Conservation (phyloP, 352 stramenopile genomes). For the Phytophthora pistaciae region DNA sequence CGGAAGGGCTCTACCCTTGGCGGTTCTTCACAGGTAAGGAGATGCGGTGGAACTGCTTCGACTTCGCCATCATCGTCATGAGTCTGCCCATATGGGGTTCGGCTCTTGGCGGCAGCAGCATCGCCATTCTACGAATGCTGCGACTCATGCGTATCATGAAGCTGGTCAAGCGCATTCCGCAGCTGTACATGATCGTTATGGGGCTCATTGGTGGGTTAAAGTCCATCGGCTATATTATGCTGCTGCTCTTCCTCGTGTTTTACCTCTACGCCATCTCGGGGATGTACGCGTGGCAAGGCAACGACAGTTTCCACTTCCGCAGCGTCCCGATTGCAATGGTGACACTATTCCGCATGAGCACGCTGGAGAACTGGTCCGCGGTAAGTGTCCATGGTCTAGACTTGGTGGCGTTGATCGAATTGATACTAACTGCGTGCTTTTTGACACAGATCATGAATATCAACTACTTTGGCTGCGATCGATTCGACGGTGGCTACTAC, state of each 20-base stretch:
- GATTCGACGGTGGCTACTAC: conserved; percentile 76
- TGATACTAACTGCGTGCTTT: neutral
- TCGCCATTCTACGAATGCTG: conserved; percentile 87
- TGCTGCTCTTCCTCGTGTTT: conserved; percentile 89
- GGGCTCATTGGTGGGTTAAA: conserved; percentile 88
- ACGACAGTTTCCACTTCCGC: conserved; percentile 89
- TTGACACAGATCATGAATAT: conserved; percentile 74
- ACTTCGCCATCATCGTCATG: conserved; percentile 88
- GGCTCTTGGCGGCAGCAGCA: conserved; percentile 70
- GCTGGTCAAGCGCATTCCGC: conserved; percentile 88
- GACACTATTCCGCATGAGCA: conserved; percentile 87
- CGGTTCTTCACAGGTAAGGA: conserved; percentile 78
- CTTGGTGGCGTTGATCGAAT: no score
- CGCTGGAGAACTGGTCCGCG: conserved; percentile 84
- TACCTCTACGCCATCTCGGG: conserved; percentile 93
- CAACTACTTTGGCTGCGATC: conserved; percentile 84
- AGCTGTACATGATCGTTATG: conserved; percentile 94
- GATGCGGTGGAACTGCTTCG: conserved; percentile 88
- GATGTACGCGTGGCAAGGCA: conserved; percentile 91
- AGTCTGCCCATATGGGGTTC: conserved; percentile 77
- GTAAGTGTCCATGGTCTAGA: conserved; percentile 36
- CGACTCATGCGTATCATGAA: conserved; percentile 92
- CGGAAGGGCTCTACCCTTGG: conserved; percentile 79
- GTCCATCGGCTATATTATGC: conserved; percentile 92
- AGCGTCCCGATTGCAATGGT: conserved; percentile 83